Conservation (phyloP, 2,329 filamentous ascomycete species). For the Talaromyces albobiverticillius region DNA sequence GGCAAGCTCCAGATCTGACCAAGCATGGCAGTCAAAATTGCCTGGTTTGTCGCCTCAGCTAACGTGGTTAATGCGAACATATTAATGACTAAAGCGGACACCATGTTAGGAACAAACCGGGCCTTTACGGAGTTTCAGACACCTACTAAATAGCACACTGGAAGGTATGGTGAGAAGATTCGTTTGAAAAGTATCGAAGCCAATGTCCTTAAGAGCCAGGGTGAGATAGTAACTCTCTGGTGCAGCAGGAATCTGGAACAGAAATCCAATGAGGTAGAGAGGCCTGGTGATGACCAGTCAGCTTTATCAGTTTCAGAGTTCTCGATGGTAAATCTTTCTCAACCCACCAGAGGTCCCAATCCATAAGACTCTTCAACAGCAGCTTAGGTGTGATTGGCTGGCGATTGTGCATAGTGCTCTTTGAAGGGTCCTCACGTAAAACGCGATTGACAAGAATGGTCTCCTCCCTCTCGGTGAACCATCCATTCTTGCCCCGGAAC, state of each 20-base stretch:
- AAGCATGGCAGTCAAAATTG: constrained; percentile 50
- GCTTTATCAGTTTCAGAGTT: not conserved
- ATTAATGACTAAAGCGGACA: not conserved
- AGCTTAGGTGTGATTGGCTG: constrained; percentile 47
- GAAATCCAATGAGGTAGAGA: constrained; percentile 33
- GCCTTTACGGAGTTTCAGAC: not conserved
- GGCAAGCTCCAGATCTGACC: constrained; percentile 55
- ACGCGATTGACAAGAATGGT: constrained; percentile 64
- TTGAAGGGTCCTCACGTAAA: constrained; percentile 51
- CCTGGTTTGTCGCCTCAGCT: constrained; percentile 42
- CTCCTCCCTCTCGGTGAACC: constrained; percentile 47
- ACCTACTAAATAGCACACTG: not conserved
- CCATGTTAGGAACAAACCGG: not conserved
- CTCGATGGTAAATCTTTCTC: not conserved
- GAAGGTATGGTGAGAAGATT: constrained; percentile 59
- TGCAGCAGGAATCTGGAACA: constrained; percentile 39
- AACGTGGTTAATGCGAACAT: constrained; percentile 27
- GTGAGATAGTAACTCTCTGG: constrained; percentile 39
- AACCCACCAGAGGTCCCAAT: constrained; percentile 50
- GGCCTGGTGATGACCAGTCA: constrained; percentile 17
- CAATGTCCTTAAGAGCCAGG: constrained; percentile 49
- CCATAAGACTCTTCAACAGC: constrained; percentile 48
- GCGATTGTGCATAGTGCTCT: constrained; percentile 53
- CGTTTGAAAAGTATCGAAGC: constrained; percentile 57
- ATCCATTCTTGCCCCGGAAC: constrained; percentile 42